Percentiles rank a stretch among this genome's conserved stretches.
phyloP scores from a whole-genome alignment of 345 rosid genomes.

The Zanthoxylum bungeanum region DNA sequence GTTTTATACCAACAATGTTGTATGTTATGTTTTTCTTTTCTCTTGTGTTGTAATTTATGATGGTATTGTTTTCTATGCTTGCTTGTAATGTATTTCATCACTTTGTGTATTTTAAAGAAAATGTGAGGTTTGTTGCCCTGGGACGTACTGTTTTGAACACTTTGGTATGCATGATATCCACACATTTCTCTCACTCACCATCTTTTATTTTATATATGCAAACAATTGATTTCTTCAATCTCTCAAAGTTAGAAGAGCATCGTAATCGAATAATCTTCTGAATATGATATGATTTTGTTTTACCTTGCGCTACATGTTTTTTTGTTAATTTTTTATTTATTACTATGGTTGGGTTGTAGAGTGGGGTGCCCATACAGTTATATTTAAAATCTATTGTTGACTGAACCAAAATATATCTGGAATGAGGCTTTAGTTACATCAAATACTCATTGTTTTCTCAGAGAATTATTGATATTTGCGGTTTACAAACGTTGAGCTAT shows the following conservation, averaged over 20 bases:
- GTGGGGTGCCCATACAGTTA: not conserved
- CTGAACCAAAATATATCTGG: not conserved
- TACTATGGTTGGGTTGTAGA: not conserved
- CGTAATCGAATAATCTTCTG: not conserved
- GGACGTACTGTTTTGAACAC: not conserved
- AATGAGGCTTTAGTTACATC: not conserved
- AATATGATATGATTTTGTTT: not conserved
- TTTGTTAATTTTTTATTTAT: not conserved
- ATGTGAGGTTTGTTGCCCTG: not conserved
- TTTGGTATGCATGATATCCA: not conserved
- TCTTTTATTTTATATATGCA: no score
- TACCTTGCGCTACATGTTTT: not conserved
- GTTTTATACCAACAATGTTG: no score
- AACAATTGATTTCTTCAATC: not conserved
- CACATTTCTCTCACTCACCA: not conserved
- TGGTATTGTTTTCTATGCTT: not conserved
- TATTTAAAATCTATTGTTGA: not conserved
- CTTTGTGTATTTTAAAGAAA: not conserved
- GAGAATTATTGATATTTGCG: not conserved
- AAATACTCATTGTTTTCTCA: not conserved
- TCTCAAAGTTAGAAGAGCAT: not conserved
- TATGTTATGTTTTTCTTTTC: no score
- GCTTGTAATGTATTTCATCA: not conserved
- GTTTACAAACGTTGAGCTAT: not conserved
- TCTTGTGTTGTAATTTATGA: no score